Evolutionary conservation across 2,329 filamentous ascomycete species (phyloP).

Genomic region (Trichophyton simii): DNA sequence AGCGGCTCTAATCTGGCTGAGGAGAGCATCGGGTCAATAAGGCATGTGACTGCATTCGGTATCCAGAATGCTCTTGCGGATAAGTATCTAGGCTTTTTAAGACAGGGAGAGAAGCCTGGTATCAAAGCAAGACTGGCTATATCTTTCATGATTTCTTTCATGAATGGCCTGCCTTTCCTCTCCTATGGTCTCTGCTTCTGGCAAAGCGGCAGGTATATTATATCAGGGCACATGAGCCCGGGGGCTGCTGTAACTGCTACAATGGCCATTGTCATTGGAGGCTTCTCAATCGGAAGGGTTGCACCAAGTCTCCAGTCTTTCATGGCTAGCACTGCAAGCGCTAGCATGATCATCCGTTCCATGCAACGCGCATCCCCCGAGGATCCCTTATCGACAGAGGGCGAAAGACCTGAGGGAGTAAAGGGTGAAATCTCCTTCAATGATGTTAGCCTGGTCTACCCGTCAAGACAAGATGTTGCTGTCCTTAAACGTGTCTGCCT

Average conservation of each 20-base stretch:
- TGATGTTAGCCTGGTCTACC: constrained; percentile 42
- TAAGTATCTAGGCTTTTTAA: not conserved
- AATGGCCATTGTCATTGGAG: constrained; percentile 72
- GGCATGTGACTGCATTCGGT: not conserved
- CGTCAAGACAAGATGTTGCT: constrained; percentile 29
- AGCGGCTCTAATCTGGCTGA: not conserved
- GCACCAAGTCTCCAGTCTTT: constrained; percentile 68
- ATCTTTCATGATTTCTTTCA: not conserved
- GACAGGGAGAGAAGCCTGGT: not conserved
- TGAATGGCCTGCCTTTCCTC: not conserved
- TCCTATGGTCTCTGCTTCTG: constrained; percentile 42
- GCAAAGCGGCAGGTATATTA: constrained; percentile 57
- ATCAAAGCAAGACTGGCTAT: not conserved
- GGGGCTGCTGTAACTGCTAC: constrained; percentile 60
- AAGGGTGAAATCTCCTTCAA: constrained; percentile 59
- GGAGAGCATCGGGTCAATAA: not conserved
- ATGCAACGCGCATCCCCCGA: constrained; percentile 69
- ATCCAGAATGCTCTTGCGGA: not conserved
- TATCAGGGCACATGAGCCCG: constrained; percentile 47
- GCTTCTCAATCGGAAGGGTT: constrained; percentile 67
- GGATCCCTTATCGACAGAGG: constrained; percentile 52
- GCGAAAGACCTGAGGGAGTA: constrained; percentile 53
- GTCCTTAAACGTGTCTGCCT: constrained; percentile 27
- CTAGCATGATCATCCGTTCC: constrained; percentile 70
- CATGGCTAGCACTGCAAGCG: constrained; percentile 58